These are phyloP conservation scores for Chaetomiaceae sp. DNA, from an alignment of 2,329 filamentous ascomycete species.

Conservation along the genomic window DNA sequence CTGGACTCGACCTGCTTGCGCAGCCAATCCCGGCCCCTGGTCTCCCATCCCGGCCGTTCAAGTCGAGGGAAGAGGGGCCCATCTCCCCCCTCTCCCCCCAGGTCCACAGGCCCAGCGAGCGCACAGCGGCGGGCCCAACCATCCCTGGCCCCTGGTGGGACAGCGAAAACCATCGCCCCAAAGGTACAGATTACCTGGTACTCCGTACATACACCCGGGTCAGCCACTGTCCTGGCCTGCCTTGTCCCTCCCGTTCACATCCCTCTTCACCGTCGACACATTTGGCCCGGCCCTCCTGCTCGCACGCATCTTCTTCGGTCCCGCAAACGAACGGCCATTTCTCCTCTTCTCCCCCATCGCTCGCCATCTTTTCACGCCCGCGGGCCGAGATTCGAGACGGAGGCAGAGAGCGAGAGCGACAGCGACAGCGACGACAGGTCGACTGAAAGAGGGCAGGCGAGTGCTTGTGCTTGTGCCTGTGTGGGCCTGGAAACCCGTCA, in stretches of 20 bases:
- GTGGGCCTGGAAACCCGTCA: too few species aligned
- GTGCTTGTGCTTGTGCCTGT: too few species aligned
- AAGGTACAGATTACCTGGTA: neutral
- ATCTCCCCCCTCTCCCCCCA: neutral
- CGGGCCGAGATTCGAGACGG: too few species aligned
- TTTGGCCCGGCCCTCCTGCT: too few species aligned
- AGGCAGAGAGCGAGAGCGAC: too few species aligned
- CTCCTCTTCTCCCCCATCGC: too few species aligned
- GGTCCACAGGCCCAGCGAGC: neutral
- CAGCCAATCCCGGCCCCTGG: slow-evolving; percentile 3
- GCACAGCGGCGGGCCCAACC: neutral
- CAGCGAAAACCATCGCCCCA: slow-evolving; percentile 3
- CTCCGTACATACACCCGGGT: neutral
- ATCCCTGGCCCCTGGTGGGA: slow-evolving; percentile 6
- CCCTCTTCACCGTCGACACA: neutral
- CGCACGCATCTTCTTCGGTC: too few species aligned
- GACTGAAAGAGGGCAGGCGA: too few species aligned
- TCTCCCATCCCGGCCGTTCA: neutral
- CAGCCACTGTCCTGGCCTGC: neutral
- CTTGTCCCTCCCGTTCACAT: neutral
- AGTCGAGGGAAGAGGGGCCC: slow-evolving; percentile 5
- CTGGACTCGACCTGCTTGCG: neutral
- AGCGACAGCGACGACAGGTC: too few species aligned
- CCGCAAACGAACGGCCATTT: too few species aligned
- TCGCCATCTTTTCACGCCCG: too few species aligned